Base-by-base conservation (phyloP, 2,329 filamentous ascomycete genomes). In the Shiraia sp. region DNA sequence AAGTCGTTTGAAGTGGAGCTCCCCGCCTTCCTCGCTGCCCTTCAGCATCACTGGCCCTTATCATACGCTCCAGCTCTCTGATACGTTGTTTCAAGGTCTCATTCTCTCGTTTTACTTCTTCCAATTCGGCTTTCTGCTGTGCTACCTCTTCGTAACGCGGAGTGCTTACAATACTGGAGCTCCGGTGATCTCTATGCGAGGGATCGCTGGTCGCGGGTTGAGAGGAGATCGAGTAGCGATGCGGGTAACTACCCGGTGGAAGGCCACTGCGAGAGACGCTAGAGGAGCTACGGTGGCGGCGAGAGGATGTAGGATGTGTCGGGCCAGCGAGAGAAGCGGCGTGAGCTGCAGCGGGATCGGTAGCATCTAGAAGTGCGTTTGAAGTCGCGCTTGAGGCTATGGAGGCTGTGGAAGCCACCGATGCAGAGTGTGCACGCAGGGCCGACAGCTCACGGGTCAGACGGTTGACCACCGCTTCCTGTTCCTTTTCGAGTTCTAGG, bases 381-480 rank as follows among this genome's bases (percentile, higher is more conserved):
- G 79, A 81, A 26, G 76, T 75, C 8, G 79, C 79, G n/a, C 79
- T 81, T 8, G 78, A 68, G 30, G 71, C 59, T 24, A 41, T 51
- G 2, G 51, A 55, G 3, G 49, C 36, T 6, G 79, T 85, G 7
- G 80, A 83, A 34, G 80, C 80, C 19, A 83, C 81, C 1, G 80
- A 83, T 5, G 80, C 79, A 7, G 81, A 81, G 61, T 82, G 81
- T 16, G 82, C 80, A 44, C 91, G 87, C n/a, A 97, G 82, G 37
- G 90, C 77, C 12, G 86, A 85, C 25, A 97, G 82, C 67, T 97
- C 92, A 42, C 92, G 87, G 1, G 89, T 95, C 23, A 97, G 79
- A 24, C 92, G 89, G 73, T 97, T 97, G 47, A 96, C 91, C 59
- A 96, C 86, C 25, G 90, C 88, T 70, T 97, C 92, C 60, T 97